Conservation (phyloP, 352 stramenopile species). For the Phytophthora cactorum region DNA sequence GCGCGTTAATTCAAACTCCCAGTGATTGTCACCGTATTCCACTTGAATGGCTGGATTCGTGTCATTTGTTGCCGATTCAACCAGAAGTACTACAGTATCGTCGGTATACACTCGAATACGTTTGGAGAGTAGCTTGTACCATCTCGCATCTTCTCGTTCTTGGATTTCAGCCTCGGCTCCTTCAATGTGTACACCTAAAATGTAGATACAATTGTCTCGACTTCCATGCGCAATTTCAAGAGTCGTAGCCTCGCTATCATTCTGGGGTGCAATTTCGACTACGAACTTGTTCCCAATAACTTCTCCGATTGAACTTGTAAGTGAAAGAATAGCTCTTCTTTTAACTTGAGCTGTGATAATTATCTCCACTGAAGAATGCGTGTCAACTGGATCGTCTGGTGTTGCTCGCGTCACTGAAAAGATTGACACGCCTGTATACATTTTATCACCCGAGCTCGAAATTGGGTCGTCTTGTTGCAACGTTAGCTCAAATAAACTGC, state of each 20-base stretch:
- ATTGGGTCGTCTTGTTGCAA: background rate
- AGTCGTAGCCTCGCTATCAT: background rate
- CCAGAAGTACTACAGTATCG: slow-evolving; percentile 18
- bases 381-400: background rate
- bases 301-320: slow-evolving; percentile 18
- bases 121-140: slow-evolving; percentile 23
- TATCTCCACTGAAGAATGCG: slow-evolving; percentile 10
- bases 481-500: slow-evolving; percentile 12
- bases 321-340: slow-evolving; percentile 9
- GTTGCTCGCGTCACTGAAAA: slow-evolving; percentile 14
- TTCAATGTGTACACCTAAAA: slow-evolving; percentile 27
- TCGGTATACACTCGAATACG: slow-evolving; percentile 22
- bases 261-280: slow-evolving; percentile 10
- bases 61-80: slow-evolving; percentile 17
- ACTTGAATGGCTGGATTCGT: slow-evolving; percentile 23
- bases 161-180: slow-evolving; percentile 8
- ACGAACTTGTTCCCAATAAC: slow-evolving; percentile 18
- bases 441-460: background rate
- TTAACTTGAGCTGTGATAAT: background rate
- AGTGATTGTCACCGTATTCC: slow-evolving; percentile 17
- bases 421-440: slow-evolving; percentile 3
- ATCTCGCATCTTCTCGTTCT: slow-evolving; percentile 15
- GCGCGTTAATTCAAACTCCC: slow-evolving; percentile 20
- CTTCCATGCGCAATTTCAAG: background rate
- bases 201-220: slow-evolving; percentile 3